These are phyloP conservation scores for Gymnopilus dilepis DNA, from an alignment of 768 basidiomycete genomes.

Conservation along the genomic window DNA sequence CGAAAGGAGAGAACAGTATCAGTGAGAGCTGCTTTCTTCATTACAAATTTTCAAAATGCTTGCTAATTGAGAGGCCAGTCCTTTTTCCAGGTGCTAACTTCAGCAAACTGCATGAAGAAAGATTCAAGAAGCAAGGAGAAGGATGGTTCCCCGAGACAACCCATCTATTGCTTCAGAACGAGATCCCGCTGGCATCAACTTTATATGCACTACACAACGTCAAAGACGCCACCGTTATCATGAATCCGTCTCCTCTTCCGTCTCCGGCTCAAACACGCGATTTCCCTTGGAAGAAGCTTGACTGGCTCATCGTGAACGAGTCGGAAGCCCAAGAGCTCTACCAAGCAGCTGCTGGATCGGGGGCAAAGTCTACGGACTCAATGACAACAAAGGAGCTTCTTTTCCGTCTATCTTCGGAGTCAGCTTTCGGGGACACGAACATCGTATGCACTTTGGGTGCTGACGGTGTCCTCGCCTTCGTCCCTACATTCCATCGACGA, in stretches of 20 bases:
- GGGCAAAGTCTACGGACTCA: background rate
- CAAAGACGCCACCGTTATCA: constrained; percentile 38
- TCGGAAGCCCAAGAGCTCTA: constrained; percentile 50
- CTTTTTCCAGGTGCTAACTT: constrained; percentile 66
- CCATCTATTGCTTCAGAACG: constrained; percentile 65
- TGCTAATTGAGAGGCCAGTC: constrained; percentile 34
- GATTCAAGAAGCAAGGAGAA: constrained; percentile 21
- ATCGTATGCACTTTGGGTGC: constrained; percentile 64
- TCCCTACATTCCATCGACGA: constrained; percentile 35
- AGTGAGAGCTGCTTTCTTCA: constrained; percentile 40
- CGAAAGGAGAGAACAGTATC: constrained; percentile 66
- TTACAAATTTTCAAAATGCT: background rate
- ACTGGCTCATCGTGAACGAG: constrained; percentile 64
- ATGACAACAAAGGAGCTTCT: constrained; percentile 26
- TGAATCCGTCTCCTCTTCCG: constrained; percentile 67
- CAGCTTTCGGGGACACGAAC: constrained; percentile 41
- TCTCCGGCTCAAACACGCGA: constrained; percentile 38
- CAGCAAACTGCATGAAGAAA: constrained; percentile 40
- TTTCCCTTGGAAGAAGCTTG: constrained; percentile 56
- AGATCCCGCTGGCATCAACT: constrained; percentile 52
- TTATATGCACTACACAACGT: constrained; percentile 38
- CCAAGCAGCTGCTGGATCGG: constrained; percentile 23
- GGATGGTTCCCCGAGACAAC: constrained; percentile 42
- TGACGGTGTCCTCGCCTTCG: constrained; percentile 51
- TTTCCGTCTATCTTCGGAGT: constrained; percentile 25